Percentiles rank a stretch among this genome's conserved stretches.
These are phyloP conservation scores for Dactylellina parvicollis DNA, from an alignment of 2,329 filamentous ascomycete genomes.

Conservation along the genomic window DNA sequence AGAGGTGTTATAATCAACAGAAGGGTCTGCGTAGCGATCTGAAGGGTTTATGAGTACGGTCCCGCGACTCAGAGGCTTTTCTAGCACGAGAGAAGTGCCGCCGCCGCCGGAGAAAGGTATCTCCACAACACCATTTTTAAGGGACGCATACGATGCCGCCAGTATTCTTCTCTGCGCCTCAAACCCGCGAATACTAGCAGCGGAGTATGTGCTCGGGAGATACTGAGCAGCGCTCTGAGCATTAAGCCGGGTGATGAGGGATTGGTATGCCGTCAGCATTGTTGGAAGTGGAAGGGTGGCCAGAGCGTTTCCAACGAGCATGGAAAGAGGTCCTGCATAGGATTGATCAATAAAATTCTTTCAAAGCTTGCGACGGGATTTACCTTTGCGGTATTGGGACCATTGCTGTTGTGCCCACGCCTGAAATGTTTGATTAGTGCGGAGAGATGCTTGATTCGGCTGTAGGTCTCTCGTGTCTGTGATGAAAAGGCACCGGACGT, in stretches of 20 bases:
- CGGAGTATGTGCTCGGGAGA: slow-evolving; percentile 60
- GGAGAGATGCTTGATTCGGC: slow-evolving; percentile 44
- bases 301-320: slow-evolving; percentile 60
- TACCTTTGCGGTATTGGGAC: slow-evolving; percentile 47
- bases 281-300: slow-evolving; percentile 61
- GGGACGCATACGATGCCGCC: slow-evolving; percentile 58
- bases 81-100: slow-evolving; percentile 58
- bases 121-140: slow-evolving; percentile 57
- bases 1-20: slow-evolving; percentile 62
- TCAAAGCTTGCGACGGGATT: background rate
- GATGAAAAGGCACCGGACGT: no score
- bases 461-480: slow-evolving; percentile 38
- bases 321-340: slow-evolving; percentile 59
- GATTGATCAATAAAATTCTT: background rate
- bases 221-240: slow-evolving; percentile 60
- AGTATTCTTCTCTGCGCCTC: slow-evolving; percentile 60
- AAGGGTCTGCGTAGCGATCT: slow-evolving; percentile 60
- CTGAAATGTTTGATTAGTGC: slow-evolving; percentile 34
- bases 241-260: slow-evolving; percentile 28
- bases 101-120: slow-evolving; percentile 56
- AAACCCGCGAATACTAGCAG: slow-evolving; percentile 62
- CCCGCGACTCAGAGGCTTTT: slow-evolving; percentile 62
- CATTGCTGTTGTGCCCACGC: slow-evolving; percentile 50
- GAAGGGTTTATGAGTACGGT: slow-evolving; percentile 61
- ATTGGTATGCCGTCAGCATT: slow-evolving; percentile 55